Percentiles rank a stretch among this genome's conserved stretches.
Conservation (phyloP, 345 rosid genomes). For the Balakata baccata region DNA sequence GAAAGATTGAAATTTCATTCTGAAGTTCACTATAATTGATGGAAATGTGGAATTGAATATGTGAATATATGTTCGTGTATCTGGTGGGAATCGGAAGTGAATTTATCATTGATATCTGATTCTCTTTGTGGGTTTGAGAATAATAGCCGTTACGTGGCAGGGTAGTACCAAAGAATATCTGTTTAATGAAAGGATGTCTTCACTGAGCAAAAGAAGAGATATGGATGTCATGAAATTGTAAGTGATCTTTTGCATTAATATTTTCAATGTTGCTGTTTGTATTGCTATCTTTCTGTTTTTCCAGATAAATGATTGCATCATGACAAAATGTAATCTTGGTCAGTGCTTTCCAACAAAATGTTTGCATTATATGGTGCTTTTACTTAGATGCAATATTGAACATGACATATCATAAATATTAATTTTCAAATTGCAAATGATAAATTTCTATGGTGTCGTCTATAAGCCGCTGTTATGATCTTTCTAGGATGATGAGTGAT, state of each 20-base stretch:
- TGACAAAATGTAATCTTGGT: background rate
- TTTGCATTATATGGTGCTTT: background rate
- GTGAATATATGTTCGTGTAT: background rate
- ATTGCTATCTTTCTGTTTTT: background rate
- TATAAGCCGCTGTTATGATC: background rate
- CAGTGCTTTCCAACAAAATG: background rate
- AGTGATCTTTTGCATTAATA: background rate
- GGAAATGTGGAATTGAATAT: background rate
- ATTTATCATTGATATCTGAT: background rate
- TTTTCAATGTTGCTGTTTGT: background rate
- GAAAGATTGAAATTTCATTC: background rate
- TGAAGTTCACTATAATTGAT: too few species aligned
- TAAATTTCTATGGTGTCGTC: conserved; percentile 1
- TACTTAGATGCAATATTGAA: background rate
- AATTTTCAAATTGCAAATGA: background rate
- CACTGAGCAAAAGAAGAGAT: conserved; percentile 43
- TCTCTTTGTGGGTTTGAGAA: background rate
- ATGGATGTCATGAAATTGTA: conserved; percentile 43
- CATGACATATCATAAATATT: too few species aligned
- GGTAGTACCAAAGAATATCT: background rate
- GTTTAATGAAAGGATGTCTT: too few species aligned
- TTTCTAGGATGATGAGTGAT: conserved; percentile 67
- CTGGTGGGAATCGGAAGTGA: background rate
- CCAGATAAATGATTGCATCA: background rate
- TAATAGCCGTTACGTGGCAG: background rate